phyloP scores from a whole-genome alignment of 2,329 filamentous ascomycete genomes.

The Claviceps spartinae region DNA sequence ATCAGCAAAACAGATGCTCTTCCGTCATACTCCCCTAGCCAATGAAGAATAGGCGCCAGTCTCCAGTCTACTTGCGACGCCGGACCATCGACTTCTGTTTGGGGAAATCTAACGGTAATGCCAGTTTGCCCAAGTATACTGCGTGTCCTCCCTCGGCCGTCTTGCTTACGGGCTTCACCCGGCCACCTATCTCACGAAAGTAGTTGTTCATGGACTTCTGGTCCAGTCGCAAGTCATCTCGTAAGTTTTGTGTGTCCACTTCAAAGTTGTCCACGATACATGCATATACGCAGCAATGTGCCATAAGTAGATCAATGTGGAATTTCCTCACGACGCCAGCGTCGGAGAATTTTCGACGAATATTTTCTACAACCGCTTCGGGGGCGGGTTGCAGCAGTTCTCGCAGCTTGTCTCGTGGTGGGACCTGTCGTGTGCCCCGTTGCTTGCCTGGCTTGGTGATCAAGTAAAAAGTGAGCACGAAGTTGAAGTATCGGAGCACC shows the following conservation, averaged over 20 bases:
- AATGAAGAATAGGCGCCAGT: background rate
- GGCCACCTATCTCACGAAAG: conserved; percentile 63
- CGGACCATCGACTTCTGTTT: conserved; percentile 34
- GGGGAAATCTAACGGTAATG: conserved; percentile 71
- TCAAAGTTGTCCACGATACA: conserved; percentile 61
- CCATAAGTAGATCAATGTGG: conserved; percentile 57
- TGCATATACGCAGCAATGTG: conserved; percentile 58
- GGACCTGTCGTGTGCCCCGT: conserved; percentile 37
- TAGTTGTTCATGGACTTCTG: conserved; percentile 58
- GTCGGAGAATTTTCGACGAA: conserved; percentile 56
- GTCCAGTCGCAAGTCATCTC: conserved; percentile 59
- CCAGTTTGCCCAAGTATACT: conserved; percentile 51
- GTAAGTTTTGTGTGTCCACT: conserved; percentile 55
- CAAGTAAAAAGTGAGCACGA: conserved; percentile 41
- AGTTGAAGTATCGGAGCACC: conserved; percentile 46
- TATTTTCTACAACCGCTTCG: conserved; percentile 49
- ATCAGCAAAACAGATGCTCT: background rate
- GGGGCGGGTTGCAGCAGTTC: conserved; percentile 43
- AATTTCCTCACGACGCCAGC: conserved; percentile 53
- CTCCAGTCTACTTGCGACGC: conserved; percentile 12
- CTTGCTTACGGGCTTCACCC: conserved; percentile 45
- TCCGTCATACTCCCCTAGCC: background rate
- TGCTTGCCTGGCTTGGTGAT: conserved; percentile 31
- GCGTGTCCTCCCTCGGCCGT: conserved; percentile 44
- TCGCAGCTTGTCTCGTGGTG: conserved; percentile 47